These are phyloP conservation scores for Leptomonas seymouri DNA, from an alignment of 208 protist genomes.

Conservation along the genomic window DNA sequence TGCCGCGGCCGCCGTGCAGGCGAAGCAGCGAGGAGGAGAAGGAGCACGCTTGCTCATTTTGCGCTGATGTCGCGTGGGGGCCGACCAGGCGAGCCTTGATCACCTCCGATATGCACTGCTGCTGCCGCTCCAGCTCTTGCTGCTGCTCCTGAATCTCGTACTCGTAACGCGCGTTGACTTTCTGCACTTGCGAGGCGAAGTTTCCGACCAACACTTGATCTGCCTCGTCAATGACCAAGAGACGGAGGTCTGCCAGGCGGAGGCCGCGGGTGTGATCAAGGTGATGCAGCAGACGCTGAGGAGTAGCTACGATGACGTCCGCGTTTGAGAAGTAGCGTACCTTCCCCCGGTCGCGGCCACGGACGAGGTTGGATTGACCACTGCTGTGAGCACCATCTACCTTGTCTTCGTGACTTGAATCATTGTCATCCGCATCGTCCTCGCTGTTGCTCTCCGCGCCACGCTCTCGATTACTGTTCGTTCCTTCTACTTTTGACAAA, in stretches of 20 bases:
- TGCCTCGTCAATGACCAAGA: constrained; percentile 91
- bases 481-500: neutral
- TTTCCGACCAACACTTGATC: constrained; percentile 85
- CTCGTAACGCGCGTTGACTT: constrained; percentile 81
- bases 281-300: constrained; percentile 82
- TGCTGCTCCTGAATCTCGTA: constrained; percentile 43
- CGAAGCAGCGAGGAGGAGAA: neutral
- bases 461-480: neutral
- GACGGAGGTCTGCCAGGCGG: constrained; percentile 55
- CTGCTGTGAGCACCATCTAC: neutral
- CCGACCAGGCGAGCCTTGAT: neutral
- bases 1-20: neutral
- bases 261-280: constrained; percentile 71
- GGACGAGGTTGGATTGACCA: neutral
- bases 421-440: neutral
- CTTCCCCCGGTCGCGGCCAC: neutral
- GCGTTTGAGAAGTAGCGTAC: constrained; percentile 69
- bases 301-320: constrained; percentile 84
- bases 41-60: too few species aligned
- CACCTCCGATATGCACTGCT: constrained; percentile 3
- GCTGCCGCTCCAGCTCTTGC: constrained; percentile 17
- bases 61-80: neutral
- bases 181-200: constrained; percentile 78
- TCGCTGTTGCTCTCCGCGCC: neutral
- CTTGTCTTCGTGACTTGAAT: constrained; percentile 1